phyloP scores from a whole-genome alignment of 441 rosid genomes.

The Pelargonium myrrhifolium region DNA sequence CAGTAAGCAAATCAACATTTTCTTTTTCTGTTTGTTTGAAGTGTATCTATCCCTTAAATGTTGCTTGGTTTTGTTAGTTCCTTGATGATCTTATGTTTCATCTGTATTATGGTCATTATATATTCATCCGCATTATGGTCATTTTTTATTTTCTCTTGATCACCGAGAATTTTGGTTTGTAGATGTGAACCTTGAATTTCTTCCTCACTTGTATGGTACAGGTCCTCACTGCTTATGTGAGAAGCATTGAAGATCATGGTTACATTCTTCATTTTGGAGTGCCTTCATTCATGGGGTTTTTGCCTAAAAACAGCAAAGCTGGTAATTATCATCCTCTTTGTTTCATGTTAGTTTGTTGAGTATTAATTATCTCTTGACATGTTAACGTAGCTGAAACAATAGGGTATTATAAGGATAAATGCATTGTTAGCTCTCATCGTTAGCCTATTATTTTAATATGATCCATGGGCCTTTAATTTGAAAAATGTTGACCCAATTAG shows the following conservation, averaged over 20 bases:
- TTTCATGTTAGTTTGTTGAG: conserved; percentile 9
- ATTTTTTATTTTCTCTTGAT: conserved; percentile 3
- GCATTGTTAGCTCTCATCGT: background rate
- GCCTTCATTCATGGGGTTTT: conserved; percentile 72
- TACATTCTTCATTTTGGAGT: conserved; percentile 88
- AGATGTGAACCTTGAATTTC: background rate
- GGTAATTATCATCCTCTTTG: conserved; percentile 33
- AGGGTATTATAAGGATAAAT: background rate
- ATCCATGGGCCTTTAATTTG: background rate
- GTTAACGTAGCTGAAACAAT: background rate
- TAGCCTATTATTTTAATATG: background rate
- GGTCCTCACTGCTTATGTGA: conserved; percentile 71
- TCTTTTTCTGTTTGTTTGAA: conserved; percentile 2
- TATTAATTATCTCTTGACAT: background rate
- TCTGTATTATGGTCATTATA: background rate
- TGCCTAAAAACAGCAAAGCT: conserved; percentile 44
- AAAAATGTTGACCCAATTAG: background rate
- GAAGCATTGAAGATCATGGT: conserved; percentile 96
- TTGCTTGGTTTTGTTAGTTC: background rate
- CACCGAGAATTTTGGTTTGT: background rate
- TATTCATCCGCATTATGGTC: background rate
- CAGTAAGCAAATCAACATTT: background rate
- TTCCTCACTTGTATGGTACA: conserved; percentile 24
- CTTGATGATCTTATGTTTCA: background rate
- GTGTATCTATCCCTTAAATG: background rate